Percentiles rank a stretch among this genome's conserved stretches.
Evolutionary conservation across 1,284 basidiomycete genomes (phyloP).

Genomic region (Pholiota adiposa): DNA sequence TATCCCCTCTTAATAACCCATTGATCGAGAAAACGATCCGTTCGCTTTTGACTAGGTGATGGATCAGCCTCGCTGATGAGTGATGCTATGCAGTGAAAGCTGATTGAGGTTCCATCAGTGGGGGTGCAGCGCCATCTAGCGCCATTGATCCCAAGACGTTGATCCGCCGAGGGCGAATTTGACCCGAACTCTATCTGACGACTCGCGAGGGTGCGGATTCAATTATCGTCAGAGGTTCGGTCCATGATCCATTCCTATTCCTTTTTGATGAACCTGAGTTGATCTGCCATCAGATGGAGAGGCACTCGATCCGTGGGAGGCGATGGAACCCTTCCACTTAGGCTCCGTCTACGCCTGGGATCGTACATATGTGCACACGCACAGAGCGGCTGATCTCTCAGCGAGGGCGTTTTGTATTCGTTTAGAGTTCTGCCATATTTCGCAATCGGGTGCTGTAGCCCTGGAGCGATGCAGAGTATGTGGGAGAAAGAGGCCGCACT

Average conservation of each 20-base stretch:
- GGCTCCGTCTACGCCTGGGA: not conserved
- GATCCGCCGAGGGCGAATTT: not conserved
- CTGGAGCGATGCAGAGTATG: not conserved
- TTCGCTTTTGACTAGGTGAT: not conserved
- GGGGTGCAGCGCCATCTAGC: not conserved
- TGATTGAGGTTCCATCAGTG: not conserved
- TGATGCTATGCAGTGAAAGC: too few relatives aligned
- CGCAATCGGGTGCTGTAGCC: not conserved
- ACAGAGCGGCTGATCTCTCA: not conserved
- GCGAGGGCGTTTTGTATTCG: not conserved
- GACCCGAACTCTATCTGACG: not conserved
- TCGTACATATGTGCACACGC: not conserved
- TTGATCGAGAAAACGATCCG: not conserved
- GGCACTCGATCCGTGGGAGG: not conserved
- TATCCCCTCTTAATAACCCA: not conserved
- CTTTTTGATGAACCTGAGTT: not conserved
- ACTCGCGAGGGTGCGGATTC: not conserved
- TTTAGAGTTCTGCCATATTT: not conserved
- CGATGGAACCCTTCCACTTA: not conserved
- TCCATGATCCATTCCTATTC: not conserved
- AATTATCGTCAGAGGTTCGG: not conserved
- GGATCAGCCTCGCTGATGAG: not conserved
- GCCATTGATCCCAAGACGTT: not conserved
- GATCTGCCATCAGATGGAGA: not conserved
- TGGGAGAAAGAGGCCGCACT: not conserved